A percentile compares a stretch with the other conserved stretches of the same genome.
Conservation (phyloP, 306 rosid species). For the Oxytropis ochrocephala region DNA sequence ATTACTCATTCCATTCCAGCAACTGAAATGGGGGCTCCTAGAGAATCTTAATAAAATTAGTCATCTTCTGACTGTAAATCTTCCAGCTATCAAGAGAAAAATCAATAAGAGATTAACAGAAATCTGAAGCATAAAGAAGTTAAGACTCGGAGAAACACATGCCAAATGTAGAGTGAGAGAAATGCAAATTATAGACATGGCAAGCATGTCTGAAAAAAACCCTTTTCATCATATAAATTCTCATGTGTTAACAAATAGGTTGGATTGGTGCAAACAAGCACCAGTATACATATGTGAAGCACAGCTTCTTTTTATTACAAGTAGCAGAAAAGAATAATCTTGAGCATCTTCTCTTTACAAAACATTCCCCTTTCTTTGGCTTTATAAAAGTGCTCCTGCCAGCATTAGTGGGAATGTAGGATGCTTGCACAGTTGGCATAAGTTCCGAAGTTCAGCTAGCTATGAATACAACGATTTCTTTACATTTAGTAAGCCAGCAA, state of each 20-base stretch:
- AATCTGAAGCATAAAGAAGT: neutral
- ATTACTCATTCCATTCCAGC: neutral
- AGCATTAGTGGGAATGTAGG: neutral
- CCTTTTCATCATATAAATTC: neutral
- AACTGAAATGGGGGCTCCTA: neutral
- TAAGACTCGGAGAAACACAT: neutral
- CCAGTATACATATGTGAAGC: slow-evolving; percentile 4
- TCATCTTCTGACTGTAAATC: neutral
- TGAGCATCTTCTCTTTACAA: neutral
- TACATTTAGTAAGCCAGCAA: slow-evolving; percentile 8
- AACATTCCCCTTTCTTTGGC: slow-evolving; percentile 6
- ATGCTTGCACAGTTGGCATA: slow-evolving; percentile 12
- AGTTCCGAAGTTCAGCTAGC: neutral
- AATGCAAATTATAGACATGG: neutral
- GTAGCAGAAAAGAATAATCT: neutral
- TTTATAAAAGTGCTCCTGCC: slow-evolving; percentile 2
- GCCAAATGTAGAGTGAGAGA: neutral
- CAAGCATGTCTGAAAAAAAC: neutral
- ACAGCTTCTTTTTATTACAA: neutral
- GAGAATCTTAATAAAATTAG: neutral
- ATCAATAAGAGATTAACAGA: neutral
- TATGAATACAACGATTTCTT: neutral
- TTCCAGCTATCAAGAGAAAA: neutral
- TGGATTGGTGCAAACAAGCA: slow-evolving; percentile 1
- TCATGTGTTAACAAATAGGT: neutral